Conservation (phyloP, 1,284 basidiomycete genomes). For the Tylopilus orsonianus region DNA sequence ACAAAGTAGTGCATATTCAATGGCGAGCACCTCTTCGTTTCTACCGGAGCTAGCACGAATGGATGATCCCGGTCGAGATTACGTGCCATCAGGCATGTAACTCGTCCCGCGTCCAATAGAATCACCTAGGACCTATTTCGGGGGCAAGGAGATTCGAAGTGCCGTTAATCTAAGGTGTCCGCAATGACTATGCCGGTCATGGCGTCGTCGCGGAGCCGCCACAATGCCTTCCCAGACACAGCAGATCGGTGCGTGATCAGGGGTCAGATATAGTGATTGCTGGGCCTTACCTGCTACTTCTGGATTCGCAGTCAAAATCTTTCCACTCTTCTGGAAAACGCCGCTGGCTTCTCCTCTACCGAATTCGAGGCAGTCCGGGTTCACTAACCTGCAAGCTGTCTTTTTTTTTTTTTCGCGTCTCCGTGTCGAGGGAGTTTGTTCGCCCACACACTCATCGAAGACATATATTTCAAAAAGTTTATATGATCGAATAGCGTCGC, state of each 20-base stretch:
- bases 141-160: constrained; percentile 7
- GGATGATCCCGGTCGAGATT: constrained; percentile 1
- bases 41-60: constrained; percentile 6
- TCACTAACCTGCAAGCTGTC: constrained; percentile 1
- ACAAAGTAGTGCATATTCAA: constrained; percentile 4
- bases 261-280: constrained; percentile 27
- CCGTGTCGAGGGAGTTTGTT: constrained; percentile 4
- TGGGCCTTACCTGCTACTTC: constrained; percentile 30
- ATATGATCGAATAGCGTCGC: constrained; percentile 1
- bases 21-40: constrained; percentile 1
- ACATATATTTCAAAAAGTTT: constrained; percentile 9
- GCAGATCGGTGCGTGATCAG: constrained; percentile 30
- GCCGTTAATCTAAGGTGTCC: constrained; percentile 27
- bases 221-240: constrained; percentile 30
- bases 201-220: constrained; percentile 29
- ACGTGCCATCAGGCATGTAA: constrained; percentile 5
- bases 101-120: constrained; percentile 7
- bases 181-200: constrained; percentile 29
- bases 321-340: constrained; percentile 24
- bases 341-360: constrained; percentile 24
- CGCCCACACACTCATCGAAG: not conserved
- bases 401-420: constrained; percentile 2
- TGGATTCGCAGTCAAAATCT: constrained; percentile 30
- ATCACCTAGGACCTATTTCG: constrained; percentile 6
- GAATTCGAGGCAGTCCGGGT: constrained; percentile 7